A percentile compares a stretch with the other conserved stretches of the same genome.
Evolutionary conservation across 352 stramenopile genomes (phyloP).

Genomic region (Phytophthora constricta): DNA sequence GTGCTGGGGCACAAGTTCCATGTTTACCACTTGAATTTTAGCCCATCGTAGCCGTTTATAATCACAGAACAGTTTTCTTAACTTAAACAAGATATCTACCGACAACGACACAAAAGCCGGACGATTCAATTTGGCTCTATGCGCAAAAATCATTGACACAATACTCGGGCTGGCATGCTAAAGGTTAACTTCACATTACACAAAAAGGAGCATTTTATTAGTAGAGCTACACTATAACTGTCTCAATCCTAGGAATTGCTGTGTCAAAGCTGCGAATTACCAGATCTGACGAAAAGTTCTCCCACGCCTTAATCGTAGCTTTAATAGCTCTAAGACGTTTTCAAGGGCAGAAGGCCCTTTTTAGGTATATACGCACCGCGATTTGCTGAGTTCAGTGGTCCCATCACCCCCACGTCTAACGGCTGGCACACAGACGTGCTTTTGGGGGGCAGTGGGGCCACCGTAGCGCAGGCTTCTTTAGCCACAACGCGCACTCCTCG

Average conservation of each 20-base stretch:
- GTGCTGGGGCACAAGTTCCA: no score
- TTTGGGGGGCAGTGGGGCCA: constrained; percentile 11
- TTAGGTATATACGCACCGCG: background rate
- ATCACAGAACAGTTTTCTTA: no score
- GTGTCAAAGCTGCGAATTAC: constrained; percentile 16
- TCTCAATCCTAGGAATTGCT: constrained; percentile 1
- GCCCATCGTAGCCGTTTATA: no score
- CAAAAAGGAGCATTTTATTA: background rate
- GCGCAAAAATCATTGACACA: background rate
- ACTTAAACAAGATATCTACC: no score
- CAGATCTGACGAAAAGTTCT: background rate
- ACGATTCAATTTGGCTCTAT: background rate
- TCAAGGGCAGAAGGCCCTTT: background rate
- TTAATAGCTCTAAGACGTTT: background rate
- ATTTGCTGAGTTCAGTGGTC: constrained; percentile 13
- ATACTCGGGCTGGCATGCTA: background rate
- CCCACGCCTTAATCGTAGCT: constrained; percentile 4
- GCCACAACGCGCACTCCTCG: constrained; percentile 7
- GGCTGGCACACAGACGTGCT: constrained; percentile 11
- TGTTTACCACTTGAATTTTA: no score
- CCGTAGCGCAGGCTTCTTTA: constrained; percentile 6
- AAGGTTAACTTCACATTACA: background rate
- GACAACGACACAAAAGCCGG: background rate
- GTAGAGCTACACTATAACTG: background rate
- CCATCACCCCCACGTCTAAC: constrained; percentile 24